Base-by-base conservation (phyloP, 1,139 yeast species). In the Barnettozyma hawaiiensis region DNA sequence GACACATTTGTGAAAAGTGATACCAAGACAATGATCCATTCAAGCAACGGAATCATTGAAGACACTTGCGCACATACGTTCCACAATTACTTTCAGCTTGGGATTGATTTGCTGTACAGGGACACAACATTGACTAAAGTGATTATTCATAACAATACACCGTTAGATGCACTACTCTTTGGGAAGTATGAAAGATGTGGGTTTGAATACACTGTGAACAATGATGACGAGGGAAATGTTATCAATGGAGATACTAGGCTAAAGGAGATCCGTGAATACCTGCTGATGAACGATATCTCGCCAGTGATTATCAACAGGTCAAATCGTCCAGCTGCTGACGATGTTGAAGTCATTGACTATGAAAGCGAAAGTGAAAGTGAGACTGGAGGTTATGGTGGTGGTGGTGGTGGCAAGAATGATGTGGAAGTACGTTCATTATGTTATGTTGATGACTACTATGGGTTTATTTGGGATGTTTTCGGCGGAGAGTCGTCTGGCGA, bases 71-170 rank as follows among this genome's bases (percentile, higher is more conserved):
- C 27, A 28, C 36, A 11, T 31, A 21, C 7, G 1, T 74, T 77
- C 50, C 82, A 78, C 57, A 78, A 77, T 53, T 78, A 78, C 55
- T 78, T 69, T 55, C 59, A 66, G 22, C 65, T 59, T 45, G 85
- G 85, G 0, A 57, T 78, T 35, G 84, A 78, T 54, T 58, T 77
- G 6, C 58, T 77, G 29, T 78, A 76, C 38, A 59, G 58, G 2
- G 50, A 58, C 5, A 68, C 71, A 3, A 54, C 61, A 0, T 58
- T 76, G 20, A 62, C 62, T 33, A 75, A 75, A 44, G 47, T 76
- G 1, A 64, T 76, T 2, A 38, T 76, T 7, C 83, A 78, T 54
- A 69, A 69, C 49, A 81, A 81, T 31, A 54, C 70, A 8, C 65
- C 74, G 12, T 52, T 68, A 70, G 31, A 62, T 66, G 41, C 76